These are phyloP conservation scores for Amauroascus niger DNA, from an alignment of 2,329 filamentous ascomycete species.

Conservation along the genomic window DNA sequence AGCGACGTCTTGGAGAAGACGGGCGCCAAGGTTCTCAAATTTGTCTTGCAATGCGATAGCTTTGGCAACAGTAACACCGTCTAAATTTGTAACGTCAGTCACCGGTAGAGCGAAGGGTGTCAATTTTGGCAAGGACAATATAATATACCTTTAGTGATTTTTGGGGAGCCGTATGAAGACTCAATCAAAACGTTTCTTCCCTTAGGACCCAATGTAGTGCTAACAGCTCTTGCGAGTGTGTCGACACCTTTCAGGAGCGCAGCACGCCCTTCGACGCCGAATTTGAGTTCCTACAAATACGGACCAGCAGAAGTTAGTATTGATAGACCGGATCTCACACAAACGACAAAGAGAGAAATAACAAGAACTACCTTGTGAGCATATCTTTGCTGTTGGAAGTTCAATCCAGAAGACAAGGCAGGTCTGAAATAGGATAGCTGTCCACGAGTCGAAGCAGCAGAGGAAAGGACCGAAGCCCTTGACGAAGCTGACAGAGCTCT, in stretches of 20 bases:
- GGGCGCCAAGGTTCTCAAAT: conserved; percentile 98
- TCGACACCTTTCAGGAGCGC: conserved; percentile 87
- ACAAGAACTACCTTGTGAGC: conserved; percentile 76
- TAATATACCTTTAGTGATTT: conserved; percentile 89
- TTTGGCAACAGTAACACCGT: conserved; percentile 82
- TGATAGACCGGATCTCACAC: background rate
- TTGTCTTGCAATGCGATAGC: conserved; percentile 93
- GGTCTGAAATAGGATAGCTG: conserved; percentile 55
- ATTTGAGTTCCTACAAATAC: conserved; percentile 73
- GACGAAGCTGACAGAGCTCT: conserved; percentile 76
- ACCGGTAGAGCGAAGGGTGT: background rate
- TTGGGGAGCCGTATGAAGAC: conserved; percentile 95
- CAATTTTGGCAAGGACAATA: background rate
- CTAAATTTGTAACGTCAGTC: conserved; percentile 35
- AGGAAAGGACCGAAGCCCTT: conserved; percentile 68
- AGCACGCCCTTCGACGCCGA: conserved; percentile 88
- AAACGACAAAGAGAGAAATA: background rate
- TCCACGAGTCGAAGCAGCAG: conserved; percentile 48
- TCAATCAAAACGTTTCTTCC: conserved; percentile 97
- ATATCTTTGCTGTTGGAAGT: conserved; percentile 83
- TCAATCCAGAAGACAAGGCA: conserved; percentile 44
- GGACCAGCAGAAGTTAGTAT: background rate
- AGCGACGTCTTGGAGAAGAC: conserved; percentile 92
- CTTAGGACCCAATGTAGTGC: conserved; percentile 94
- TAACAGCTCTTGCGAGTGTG: conserved; percentile 89